Evolutionary conservation across 352 stramenopile species (phyloP), one percentile per base, ranked within the genome.

Genomic region (Elongisporangium prolatum): DNA sequence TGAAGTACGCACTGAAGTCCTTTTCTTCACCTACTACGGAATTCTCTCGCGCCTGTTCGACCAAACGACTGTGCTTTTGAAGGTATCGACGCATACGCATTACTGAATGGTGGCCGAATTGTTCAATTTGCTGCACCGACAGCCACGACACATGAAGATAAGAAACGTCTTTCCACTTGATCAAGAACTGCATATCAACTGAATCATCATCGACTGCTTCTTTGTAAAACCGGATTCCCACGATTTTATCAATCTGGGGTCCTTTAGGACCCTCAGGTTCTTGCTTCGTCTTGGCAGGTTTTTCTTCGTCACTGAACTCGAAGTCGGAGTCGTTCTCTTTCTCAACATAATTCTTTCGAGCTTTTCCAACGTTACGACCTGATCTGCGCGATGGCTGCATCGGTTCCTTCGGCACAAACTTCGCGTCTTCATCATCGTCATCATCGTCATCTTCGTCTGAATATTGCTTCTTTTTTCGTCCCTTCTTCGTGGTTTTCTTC

Each of bases 141-240:
- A 99, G 91, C 98, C 98, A 99, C 21, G 87, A 98, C 56, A 97
- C 85, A 74, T 99, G 97, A 34, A 99, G 74, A 69, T 99, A 99
- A 24, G 88, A 98, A 57, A 98, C 76, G 47, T 98, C 91, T 54
- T 97, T 93, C 98, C 98, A 99, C 80, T 99, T 99, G 57, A 99
- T 96, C 24, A 99, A 71, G 61, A 99, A 99, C 70, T 98, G 77
- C 80, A 99, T 98, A 18, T 68, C 69, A 7, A 90, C 74, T 4
- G 93, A 82, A 17, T 69, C 63, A 21, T 83, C 63, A 9, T 77
- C 72, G 4, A 50, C 34, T 14, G 34, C 63, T 8, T 71, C 67
- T 50, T 91, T 93, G 67, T 84, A 74, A 60, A 95, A 94, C 5
- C 84, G 83, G 21, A 95, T 74, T 18, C 88, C 92, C 21, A 99